A percentile compares a stretch with the other conserved stretches of the same genome.
Conservation (phyloP, 75 land plant species). For the Azolla pinnata region DNA sequence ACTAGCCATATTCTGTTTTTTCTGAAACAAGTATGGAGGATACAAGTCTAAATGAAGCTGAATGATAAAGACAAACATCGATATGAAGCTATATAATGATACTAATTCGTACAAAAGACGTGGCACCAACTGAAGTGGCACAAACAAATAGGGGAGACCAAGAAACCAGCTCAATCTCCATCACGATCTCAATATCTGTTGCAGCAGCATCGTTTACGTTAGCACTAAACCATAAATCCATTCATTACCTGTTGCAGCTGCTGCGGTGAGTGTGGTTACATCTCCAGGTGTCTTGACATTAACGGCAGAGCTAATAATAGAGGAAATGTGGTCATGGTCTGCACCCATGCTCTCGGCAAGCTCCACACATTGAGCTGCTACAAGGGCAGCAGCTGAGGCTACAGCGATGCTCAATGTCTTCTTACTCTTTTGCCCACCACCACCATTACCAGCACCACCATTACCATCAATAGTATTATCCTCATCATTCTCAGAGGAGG, state of each 20-base stretch:
- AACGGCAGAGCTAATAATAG: slow-evolving; percentile 76
- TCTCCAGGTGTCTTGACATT: slow-evolving; percentile 82
- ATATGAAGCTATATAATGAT: too few species aligned
- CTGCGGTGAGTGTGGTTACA: slow-evolving; percentile 84
- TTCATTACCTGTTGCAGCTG: slow-evolving; percentile 71
- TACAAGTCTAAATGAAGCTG: too few species aligned
- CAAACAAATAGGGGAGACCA: too few species aligned
- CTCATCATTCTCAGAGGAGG: slow-evolving; percentile 23
- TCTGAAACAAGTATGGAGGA: too few species aligned
- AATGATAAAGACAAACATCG: too few species aligned
- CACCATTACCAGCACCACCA: too few species aligned
- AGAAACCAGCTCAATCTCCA: too few species aligned
- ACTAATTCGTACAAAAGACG: too few species aligned
- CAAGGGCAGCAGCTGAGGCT: slow-evolving; percentile 86
- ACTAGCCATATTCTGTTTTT: too few species aligned
- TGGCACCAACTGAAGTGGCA: too few species aligned
- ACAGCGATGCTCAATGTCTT: slow-evolving; percentile 78
- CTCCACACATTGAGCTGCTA: slow-evolving; percentile 91
- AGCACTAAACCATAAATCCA: neutral
- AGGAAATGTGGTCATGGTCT: slow-evolving; percentile 62
- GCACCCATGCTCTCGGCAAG: slow-evolving; percentile 86
- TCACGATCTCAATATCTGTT: too few species aligned
- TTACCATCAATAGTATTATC: too few species aligned
- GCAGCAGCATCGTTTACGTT: neutral
- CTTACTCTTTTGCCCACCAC: slow-evolving; percentile 37